Evolutionary conservation across 179 eudicot genomes (phyloP).

Genomic region (Vitellaria paradoxa): DNA sequence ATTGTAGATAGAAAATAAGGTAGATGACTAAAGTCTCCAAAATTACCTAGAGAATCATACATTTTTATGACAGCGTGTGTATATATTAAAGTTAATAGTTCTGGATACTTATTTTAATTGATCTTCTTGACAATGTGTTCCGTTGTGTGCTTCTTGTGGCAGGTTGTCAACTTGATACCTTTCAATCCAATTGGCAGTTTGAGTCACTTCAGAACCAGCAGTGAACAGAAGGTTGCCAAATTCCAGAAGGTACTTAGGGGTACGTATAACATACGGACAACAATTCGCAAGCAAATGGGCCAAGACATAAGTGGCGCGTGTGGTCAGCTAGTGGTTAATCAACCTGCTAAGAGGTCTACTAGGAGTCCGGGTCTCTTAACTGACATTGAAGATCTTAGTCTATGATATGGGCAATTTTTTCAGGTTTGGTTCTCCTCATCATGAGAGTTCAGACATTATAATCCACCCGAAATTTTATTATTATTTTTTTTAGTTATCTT

Average conservation of each 20-base stretch:
- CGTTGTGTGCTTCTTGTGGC: constrained; percentile 13
- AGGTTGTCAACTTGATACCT: constrained; percentile 92
- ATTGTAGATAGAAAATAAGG: no score
- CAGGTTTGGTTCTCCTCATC: constrained; percentile 18
- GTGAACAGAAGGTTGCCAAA: constrained; percentile 48
- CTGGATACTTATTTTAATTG: no score
- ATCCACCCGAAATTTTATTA: no score
- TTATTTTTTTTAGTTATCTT: no score
- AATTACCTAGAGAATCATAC: no score
- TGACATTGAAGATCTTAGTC: constrained; percentile 88
- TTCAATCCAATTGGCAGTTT: constrained; percentile 81
- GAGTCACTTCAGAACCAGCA: constrained; percentile 66
- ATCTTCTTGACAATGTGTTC: neutral
- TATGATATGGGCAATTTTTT: constrained; percentile 18
- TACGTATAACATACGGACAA: constrained; percentile 70
- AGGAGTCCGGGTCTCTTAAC: constrained; percentile 35
- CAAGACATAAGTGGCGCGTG: constrained; percentile 99
- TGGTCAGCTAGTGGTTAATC: constrained; percentile 81
- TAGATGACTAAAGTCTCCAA: no score
- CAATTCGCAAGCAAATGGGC: constrained; percentile 96
- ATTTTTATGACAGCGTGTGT: no score
- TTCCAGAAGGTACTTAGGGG: constrained; percentile 76
- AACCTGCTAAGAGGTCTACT: constrained; percentile 38
- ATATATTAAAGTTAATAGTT: no score
- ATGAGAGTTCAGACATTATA: neutral